Evolutionary conservation across 305 asterid species (phyloP).

Genomic region (Plantago coronopus): DNA sequence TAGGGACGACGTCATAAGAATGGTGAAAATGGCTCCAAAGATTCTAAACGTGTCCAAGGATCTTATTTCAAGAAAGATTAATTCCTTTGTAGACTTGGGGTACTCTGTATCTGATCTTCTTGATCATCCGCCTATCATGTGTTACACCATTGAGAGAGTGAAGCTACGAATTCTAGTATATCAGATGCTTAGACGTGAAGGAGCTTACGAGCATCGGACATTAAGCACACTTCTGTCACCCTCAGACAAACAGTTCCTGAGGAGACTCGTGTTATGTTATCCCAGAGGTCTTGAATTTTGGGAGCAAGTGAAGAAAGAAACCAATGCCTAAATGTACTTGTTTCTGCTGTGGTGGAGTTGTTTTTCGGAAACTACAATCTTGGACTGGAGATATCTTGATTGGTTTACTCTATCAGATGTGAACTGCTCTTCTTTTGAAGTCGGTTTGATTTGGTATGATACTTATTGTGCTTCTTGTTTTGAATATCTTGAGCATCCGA

Average conservation of each 20-base stretch:
- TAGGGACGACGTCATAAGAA: constrained; percentile 38
- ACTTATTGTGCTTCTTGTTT: too few relatives aligned
- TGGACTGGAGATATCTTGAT: too few relatives aligned
- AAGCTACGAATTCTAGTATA: constrained; percentile 56
- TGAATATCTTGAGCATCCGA: too few relatives aligned
- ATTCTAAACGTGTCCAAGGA: constrained; percentile 63
- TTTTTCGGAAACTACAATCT: too few relatives aligned
- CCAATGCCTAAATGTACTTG: constrained; percentile 4
- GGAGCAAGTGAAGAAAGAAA: constrained; percentile 44
- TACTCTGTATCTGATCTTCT: constrained; percentile 41
- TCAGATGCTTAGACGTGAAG: constrained; percentile 57
- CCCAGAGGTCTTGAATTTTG: constrained; percentile 53
- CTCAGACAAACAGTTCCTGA: constrained; percentile 46
- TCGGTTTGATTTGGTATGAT: too few relatives aligned
- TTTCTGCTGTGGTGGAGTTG: too few relatives aligned
- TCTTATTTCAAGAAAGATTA: constrained; percentile 46
- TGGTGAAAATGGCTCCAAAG: constrained; percentile 56
- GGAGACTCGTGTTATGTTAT: constrained; percentile 44
- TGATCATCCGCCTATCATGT: constrained; percentile 43
- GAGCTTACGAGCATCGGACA: constrained; percentile 40
- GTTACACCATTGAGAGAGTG: constrained; percentile 54
- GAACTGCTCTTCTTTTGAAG: too few relatives aligned
- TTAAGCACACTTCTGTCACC: constrained; percentile 59
- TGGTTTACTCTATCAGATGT: too few relatives aligned
- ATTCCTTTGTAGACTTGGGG: constrained; percentile 52